Evolutionary conservation across 1,284 basidiomycete genomes (phyloP).

Genomic region (Inonotus hispidus): DNA sequence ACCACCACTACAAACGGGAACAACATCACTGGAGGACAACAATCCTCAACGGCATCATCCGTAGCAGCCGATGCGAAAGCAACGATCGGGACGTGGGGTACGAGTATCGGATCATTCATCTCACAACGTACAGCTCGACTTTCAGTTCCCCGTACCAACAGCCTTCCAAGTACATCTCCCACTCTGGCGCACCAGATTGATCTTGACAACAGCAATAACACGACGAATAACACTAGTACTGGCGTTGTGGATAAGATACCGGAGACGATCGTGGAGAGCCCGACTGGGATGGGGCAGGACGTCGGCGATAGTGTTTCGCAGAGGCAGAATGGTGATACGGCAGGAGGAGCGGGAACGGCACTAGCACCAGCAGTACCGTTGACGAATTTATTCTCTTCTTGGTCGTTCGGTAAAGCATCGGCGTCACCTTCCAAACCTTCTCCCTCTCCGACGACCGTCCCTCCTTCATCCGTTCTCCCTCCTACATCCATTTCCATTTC

Average conservation of each 20-base stretch:
- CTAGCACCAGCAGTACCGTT: neutral
- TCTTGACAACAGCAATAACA: too few relatives aligned
- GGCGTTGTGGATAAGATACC: neutral
- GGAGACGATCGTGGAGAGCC: neutral
- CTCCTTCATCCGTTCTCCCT: neutral
- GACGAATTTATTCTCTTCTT: constrained; percentile 13
- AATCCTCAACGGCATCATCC: constrained; percentile 18
- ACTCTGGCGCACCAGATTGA: too few relatives aligned
- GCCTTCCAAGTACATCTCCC: neutral
- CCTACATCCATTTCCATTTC: neutral
- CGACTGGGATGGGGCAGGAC: neutral
- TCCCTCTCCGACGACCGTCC: neutral
- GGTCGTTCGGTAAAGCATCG: constrained; percentile 10
- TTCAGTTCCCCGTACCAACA: constrained; percentile 25
- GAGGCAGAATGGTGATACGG: neutral
- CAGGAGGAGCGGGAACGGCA: neutral
- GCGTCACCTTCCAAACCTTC: neutral
- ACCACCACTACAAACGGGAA: too few relatives aligned
- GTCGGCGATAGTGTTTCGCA: neutral
- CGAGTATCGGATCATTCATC: constrained; percentile 60
- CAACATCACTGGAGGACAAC: constrained; percentile 20
- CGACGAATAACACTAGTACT: neutral
- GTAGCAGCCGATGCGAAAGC: constrained; percentile 34
- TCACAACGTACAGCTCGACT: constrained; percentile 34
- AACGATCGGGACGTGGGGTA: constrained; percentile 44